phyloP scores from a whole-genome alignment of 108 stramenopile genomes.

The Stephanodiscus minutulus region DNA sequence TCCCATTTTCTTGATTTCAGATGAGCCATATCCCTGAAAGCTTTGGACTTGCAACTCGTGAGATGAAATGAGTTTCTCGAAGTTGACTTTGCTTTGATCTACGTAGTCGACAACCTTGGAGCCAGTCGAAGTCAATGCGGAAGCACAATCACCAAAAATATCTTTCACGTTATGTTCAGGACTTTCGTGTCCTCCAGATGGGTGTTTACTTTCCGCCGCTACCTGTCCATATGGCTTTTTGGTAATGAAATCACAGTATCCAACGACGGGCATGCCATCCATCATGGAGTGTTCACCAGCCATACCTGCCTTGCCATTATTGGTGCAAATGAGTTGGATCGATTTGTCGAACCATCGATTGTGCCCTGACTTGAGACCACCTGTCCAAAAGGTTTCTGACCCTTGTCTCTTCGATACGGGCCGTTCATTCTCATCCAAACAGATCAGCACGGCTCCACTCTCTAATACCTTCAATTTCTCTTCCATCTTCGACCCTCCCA shows the following conservation, averaged over 20 bases:
- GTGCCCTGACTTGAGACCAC: slow-evolving; percentile 52
- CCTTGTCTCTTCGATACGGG: slow-evolving; percentile 62
- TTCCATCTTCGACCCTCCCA: slow-evolving; percentile 61
- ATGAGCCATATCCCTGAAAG: slow-evolving; percentile 78
- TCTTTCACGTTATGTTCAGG: slow-evolving; percentile 55
- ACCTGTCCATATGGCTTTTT: slow-evolving; percentile 60
- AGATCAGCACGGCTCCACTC: slow-evolving; percentile 79
- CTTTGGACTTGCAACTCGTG: slow-evolving; percentile 65
- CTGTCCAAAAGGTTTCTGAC: slow-evolving; percentile 61
- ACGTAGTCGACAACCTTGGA: slow-evolving; percentile 34
- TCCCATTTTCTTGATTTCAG: slow-evolving; percentile 74
- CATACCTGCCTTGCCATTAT: slow-evolving; percentile 87
- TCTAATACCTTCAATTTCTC: slow-evolving; percentile 71
- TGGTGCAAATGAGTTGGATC: slow-evolving; percentile 76
- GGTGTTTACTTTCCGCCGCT: slow-evolving; percentile 19
- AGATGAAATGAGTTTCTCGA: slow-evolving; percentile 45
- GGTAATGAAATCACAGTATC: slow-evolving; percentile 64
- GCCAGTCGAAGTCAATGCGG: slow-evolving; percentile 31
- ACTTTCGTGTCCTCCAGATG: slow-evolving; percentile 30
- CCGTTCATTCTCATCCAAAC: slow-evolving; percentile 68
- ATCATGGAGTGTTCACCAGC: slow-evolving; percentile 90
- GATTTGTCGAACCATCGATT: slow-evolving; percentile 93
- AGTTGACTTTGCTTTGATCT: slow-evolving; percentile 35
- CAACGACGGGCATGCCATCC: slow-evolving; percentile 90
- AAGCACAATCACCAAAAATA: slow-evolving; percentile 57